Conservation (phyloP, 768 basidiomycete species). For the Amanita polypyramis region DNA sequence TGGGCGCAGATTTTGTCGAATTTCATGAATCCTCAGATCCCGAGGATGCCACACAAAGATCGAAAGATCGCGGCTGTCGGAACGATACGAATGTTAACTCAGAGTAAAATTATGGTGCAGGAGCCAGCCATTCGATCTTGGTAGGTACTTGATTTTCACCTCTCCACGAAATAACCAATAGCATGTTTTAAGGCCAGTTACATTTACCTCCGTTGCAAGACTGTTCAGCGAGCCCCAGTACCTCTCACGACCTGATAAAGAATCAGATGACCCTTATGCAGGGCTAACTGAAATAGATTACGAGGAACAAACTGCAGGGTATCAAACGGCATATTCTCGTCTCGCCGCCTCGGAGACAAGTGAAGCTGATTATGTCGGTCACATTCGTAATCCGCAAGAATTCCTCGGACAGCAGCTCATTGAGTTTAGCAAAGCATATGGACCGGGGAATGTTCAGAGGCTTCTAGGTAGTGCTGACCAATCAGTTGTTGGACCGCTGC, state of each 20-base stretch:
- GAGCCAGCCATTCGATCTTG: constrained; percentile 56
- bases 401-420: constrained; percentile 40
- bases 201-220: constrained; percentile 61
- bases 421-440: constrained; percentile 25
- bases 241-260: constrained; percentile 29
- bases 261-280: constrained; percentile 38
- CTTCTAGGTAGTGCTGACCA: constrained; percentile 25
- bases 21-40: constrained; percentile 71
- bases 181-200: constrained; percentile 44
- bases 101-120: constrained; percentile 59
- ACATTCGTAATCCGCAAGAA: constrained; percentile 44
- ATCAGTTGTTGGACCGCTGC: constrained; percentile 17
- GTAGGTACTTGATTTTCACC: constrained; percentile 25
- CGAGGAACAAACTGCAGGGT: constrained; percentile 84
- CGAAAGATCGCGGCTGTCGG: constrained; percentile 81
- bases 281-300: constrained; percentile 74
- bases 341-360: constrained; percentile 69
- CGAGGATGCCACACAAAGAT: constrained; percentile 74
- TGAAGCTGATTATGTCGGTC: constrained; percentile 49
- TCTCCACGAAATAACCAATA: not conserved
- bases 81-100: constrained; percentile 65
- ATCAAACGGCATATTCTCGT: constrained; percentile 90
- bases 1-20: constrained; percentile 73
- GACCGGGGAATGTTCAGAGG: constrained; percentile 22
- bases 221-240: constrained; percentile 75